Percentiles rank a stretch among this genome's conserved stretches.
Evolutionary conservation across 225 moss, liverwort and hornwort species (phyloP).

Genomic region (Rhytidiadelphus loreus): DNA sequence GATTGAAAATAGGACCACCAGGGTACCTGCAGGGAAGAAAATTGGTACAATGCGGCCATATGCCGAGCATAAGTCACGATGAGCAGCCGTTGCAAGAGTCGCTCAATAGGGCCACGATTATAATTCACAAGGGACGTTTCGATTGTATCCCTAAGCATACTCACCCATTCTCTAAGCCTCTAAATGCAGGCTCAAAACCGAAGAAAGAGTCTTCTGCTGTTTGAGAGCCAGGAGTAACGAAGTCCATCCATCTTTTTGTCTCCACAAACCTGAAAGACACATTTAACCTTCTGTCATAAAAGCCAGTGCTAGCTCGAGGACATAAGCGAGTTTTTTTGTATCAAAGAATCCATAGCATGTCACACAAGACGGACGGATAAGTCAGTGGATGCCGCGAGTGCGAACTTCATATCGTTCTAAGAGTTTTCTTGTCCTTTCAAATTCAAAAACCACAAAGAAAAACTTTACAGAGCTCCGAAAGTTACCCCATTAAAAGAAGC

Average conservation of each 20-base stretch:
- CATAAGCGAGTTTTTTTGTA: background rate
- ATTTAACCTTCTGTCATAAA: background rate
- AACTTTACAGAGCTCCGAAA: background rate
- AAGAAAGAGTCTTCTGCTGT: conserved; percentile 49
- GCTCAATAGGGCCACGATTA: background rate
- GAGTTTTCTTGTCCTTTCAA: background rate
- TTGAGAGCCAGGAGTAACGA: conserved; percentile 50
- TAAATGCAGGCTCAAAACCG: conserved; percentile 36
- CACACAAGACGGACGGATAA: background rate
- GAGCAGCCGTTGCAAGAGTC: background rate
- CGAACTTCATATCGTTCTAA: background rate
- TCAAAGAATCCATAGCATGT: background rate
- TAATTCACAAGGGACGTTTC: background rate
- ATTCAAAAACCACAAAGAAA: background rate
- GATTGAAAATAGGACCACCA: conserved; percentile 54
- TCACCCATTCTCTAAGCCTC: conserved; percentile 45
- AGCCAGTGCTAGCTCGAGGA: background rate
- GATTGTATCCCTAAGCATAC: background rate
- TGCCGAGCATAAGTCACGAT: background rate
- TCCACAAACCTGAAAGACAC: conserved; percentile 32
- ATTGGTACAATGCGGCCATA: background rate
- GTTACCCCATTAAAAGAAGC: conserved; percentile 52
- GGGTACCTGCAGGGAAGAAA: conserved; percentile 32
- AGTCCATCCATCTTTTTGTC: conserved; percentile 60
- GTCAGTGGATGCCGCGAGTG: background rate